phyloP scores from a whole-genome alignment of 1,139 yeast genomes.

The Candida mesenterica region DNA sequence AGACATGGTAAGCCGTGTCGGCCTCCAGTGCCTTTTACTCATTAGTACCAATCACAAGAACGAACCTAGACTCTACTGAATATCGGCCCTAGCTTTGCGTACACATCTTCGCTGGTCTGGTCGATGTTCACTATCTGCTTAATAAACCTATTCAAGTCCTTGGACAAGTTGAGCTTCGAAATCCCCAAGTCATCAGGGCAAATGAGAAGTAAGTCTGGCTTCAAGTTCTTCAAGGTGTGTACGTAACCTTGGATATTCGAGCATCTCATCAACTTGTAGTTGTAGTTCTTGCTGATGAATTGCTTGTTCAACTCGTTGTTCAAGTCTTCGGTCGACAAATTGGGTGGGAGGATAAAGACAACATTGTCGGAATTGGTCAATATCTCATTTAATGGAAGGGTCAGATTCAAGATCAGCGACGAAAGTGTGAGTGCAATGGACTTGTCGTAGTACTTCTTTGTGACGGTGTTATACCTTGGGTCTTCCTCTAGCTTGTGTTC shows the following conservation, averaged over 20 bases:
- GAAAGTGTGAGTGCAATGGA: constrained; percentile 46
- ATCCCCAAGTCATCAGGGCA: constrained; percentile 48
- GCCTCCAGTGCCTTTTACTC: too few relatives aligned
- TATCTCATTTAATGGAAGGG: constrained; percentile 41
- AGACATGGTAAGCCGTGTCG: too few relatives aligned
- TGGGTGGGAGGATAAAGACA: constrained; percentile 49
- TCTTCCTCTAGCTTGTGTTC: constrained; percentile 1
- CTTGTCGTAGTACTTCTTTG: constrained; percentile 30
- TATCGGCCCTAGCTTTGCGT: constrained; percentile 26
- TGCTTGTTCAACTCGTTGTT: constrained; percentile 18
- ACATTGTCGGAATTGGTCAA: constrained; percentile 39
- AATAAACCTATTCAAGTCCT: constrained; percentile 41
- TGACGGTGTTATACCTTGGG: constrained; percentile 7
- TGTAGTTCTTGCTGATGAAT: constrained; percentile 17
- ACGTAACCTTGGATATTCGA: constrained; percentile 44
- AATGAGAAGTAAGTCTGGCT: constrained; percentile 42
- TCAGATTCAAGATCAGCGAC: constrained; percentile 39
- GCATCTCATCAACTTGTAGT: constrained; percentile 44
- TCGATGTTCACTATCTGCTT: constrained; percentile 37
- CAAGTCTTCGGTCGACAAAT: constrained; percentile 43
- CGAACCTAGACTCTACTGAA: too few relatives aligned
- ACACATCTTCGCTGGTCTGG: constrained; percentile 32
- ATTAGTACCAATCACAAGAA: too few relatives aligned
- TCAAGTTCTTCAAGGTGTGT: constrained; percentile 39
- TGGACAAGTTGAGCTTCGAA: constrained; percentile 24